phyloP scores from a whole-genome alignment of 306 rosid species.

The Cicer judaicum region DNA sequence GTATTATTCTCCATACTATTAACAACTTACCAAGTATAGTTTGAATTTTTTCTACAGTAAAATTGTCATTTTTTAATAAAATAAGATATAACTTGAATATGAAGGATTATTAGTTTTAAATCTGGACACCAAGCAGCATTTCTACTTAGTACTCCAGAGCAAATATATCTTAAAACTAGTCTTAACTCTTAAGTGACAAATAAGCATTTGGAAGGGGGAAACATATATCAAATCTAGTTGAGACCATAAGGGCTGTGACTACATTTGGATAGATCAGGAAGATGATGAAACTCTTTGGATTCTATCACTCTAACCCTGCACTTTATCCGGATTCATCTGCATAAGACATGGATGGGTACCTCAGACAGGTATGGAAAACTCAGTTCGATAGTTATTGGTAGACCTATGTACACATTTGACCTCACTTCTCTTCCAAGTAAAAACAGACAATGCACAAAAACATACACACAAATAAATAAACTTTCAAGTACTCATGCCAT shows the following conservation, averaged over 20 bases:
- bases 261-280: background rate
- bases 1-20: background rate
- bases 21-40: conserved; percentile 16
- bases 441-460: conserved; percentile 7
- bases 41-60: background rate
- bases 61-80: conserved; percentile 11
- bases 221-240: background rate
- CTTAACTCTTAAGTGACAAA: background rate
- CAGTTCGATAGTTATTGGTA: background rate
- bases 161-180: background rate
- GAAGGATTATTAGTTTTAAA: conserved; percentile 4
- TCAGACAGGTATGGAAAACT: background rate
- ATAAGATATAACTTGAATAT: background rate
- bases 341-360: background rate
- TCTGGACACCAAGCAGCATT: conserved; percentile 24
- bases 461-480: conserved; percentile 11
- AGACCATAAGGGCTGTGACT: background rate
- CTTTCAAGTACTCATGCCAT: background rate
- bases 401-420: background rate
- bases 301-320: background rate
- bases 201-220: background rate
- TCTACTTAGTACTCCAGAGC: background rate
- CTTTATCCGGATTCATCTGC: background rate
- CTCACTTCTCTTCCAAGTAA: conserved; percentile 24
- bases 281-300: background rate